phyloP scores from a whole-genome alignment of 2,329 filamentous ascomycete species.

The Ceratocystis colombiana region DNA sequence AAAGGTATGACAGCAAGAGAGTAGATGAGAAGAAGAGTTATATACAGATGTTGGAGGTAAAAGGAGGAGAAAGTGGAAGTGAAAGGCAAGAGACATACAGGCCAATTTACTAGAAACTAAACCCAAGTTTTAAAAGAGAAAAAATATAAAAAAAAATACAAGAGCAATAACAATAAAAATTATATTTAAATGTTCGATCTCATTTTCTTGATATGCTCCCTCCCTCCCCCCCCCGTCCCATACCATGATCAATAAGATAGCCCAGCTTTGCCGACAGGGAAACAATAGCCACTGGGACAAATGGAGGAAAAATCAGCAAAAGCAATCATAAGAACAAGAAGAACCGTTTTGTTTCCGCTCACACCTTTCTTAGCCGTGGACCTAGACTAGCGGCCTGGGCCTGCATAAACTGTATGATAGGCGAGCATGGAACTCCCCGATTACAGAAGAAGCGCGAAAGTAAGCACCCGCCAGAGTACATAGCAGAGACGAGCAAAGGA shows the following conservation, averaged over 20 bases:
- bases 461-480: neutral
- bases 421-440: neutral
- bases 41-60: neutral
- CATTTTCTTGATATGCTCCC: neutral
- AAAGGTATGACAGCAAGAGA: neutral
- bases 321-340: neutral
- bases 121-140: neutral
- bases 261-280: slow-evolving; percentile 11
- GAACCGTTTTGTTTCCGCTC: neutral
- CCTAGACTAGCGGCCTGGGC: neutral
- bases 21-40: neutral
- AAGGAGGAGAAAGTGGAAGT: slow-evolving; percentile 8
- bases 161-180: too few relatives aligned
- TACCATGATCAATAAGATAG: slow-evolving; percentile 8
- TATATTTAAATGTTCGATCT: too few relatives aligned
- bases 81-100: slow-evolving; percentile 1
- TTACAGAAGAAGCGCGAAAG: neutral
- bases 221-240: neutral
- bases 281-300: neutral
- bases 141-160: neutral
- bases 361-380: neutral
- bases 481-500: neutral
- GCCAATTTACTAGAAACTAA: neutral
- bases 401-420: neutral
- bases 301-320: neutral